phyloP scores from a whole-genome alignment of 768 basidiomycete genomes.

The Paxillus rubicundulus region DNA sequence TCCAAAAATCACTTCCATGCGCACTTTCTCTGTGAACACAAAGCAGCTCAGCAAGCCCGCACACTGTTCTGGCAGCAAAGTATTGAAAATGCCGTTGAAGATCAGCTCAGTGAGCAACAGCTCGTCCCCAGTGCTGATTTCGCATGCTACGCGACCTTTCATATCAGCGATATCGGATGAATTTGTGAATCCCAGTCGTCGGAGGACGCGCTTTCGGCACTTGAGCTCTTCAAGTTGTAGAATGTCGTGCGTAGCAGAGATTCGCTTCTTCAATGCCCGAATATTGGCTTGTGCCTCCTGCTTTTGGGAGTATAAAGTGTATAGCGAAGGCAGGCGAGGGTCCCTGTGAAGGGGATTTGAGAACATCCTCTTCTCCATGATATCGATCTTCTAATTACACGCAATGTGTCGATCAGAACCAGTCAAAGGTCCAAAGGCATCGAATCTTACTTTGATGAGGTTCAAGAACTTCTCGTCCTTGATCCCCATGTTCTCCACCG shows the following conservation, averaged over 20 bases:
- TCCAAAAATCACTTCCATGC: conserved; percentile 2
- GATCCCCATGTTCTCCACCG: conserved; percentile 92
- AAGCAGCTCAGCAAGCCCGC: conserved; percentile 96
- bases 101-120: conserved; percentile 93
- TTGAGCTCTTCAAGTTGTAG: conserved; percentile 96
- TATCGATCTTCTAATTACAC: conserved; percentile 74
- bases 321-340: conserved; percentile 74
- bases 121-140: conserved; percentile 97
- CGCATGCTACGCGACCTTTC: conserved; percentile 98
- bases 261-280: conserved; percentile 77
- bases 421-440: not conserved
- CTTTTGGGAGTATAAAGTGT: conserved; percentile 77
- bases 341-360: conserved; percentile 78
- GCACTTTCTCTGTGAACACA: conserved; percentile 94
- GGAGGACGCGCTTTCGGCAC: conserved; percentile 88
- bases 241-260: conserved; percentile 87
- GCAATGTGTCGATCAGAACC: not conserved
- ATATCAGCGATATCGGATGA: conserved; percentile 91
- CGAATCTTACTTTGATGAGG: conserved; percentile 65
- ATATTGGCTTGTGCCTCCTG: conserved; percentile 66
- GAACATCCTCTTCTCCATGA: conserved; percentile 84
- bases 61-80: conserved; percentile 85
- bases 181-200: conserved; percentile 88
- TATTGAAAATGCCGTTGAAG: conserved; percentile 95
- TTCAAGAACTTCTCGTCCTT: conserved; percentile 91